phyloP scores from a whole-genome alignment of 23 red algal genomes.

The Gracilaria domingensis region DNA sequence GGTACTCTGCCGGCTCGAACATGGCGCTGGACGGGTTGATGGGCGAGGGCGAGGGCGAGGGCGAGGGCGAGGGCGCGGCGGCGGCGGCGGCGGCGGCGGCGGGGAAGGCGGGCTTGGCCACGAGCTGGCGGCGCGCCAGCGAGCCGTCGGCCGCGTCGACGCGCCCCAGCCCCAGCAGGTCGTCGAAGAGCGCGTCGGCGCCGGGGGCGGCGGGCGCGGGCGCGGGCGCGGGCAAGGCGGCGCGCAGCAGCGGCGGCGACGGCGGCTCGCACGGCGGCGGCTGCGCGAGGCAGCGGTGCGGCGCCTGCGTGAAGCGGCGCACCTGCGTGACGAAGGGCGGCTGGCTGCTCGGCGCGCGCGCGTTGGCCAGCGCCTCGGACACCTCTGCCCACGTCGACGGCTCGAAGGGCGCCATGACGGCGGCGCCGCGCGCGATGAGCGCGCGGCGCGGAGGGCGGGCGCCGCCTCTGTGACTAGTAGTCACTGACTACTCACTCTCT shows the following conservation, averaged over 20 bases:
- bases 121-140: constrained; percentile 26
- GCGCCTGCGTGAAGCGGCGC: constrained; percentile 51
- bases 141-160: constrained; percentile 49
- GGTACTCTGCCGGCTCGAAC: constrained; percentile 54
- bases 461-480: too few relatives aligned
- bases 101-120: not conserved
- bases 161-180: constrained; percentile 63
- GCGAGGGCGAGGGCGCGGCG: too few relatives aligned
- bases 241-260: not conserved
- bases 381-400: constrained; percentile 85
- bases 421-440: too few relatives aligned
- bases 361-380: constrained; percentile 50
- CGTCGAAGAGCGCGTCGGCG: constrained; percentile 48
- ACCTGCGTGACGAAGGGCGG: constrained; percentile 37
- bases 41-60: too few relatives aligned
- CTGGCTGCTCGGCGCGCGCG: not conserved
- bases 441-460: too few relatives aligned
- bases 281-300: constrained; percentile 37
- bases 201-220: constrained; percentile 1
- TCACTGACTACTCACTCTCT: too few relatives aligned
- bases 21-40: constrained; percentile 40
- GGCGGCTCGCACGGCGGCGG: not conserved
- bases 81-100: not conserved
- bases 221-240: too few relatives aligned
- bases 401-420: constrained; percentile 70